Base-by-base conservation (phyloP, 352 stramenopile species). In the Thraustotheca clavata region DNA sequence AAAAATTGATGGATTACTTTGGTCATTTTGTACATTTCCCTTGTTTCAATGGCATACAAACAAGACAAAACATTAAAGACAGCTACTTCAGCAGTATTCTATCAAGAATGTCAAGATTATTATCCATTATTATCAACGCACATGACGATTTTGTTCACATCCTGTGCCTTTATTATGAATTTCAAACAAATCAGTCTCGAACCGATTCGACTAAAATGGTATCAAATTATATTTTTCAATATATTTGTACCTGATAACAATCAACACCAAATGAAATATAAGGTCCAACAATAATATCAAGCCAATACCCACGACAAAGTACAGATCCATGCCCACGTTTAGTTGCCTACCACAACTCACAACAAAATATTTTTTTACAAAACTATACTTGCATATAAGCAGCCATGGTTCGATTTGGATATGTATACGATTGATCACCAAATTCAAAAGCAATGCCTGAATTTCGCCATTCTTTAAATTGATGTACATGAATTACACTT, bases 371-470 rank as follows among this genome's bases (percentile, higher is more conserved):
- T 12, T 18, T 59, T 3, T 18, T 16, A n/a, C 18, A 24, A 27
- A 22, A 32, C 33, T n/a, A 20, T 72, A 83, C 88, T 65, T 95
- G 76, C 0, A 86, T 89, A 69, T 96, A 98, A 35, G 86, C 76
- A 1, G 86, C 78, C 82, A 98, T 91, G 1, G 86, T 96, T 27
- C 82, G 79, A 60, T 98, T 98, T 1, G 90, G 88, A 40, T 83
- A 61, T 20, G 82, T 86, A 73, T 98, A 98, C 0, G 72, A 75
- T 69, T 96, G 85, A 69, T 98, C 88, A 8, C 90, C 93, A 70
- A 98, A 98, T 79, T 98, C 91, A 65, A 96, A 98, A 29, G 94
- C 92, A 50, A 98, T 72, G 46, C 94, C 94, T 12, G 77, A 83
- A 67, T 97, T 88, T 59, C 94, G 81, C 93, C 93, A 98, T 26